Percentiles rank a stretch among this genome's conserved stretches.
Conservation (phyloP, 495 filamentous ascomycete genomes). For the Talaromyces thailandensis region DNA sequence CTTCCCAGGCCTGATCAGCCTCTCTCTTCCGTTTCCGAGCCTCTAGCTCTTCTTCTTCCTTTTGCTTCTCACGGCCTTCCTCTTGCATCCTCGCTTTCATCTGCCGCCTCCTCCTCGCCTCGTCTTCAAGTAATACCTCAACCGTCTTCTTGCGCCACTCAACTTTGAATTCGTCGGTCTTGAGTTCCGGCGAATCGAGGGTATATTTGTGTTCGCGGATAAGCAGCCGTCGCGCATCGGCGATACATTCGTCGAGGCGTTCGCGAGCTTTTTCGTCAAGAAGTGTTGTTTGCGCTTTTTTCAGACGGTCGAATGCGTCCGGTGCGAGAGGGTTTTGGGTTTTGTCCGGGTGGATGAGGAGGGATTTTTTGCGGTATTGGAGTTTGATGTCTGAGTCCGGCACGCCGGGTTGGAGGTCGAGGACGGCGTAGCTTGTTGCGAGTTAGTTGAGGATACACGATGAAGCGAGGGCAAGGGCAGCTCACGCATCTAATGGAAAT, state of each 20-base stretch:
- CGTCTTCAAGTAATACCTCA: constrained; percentile 85
- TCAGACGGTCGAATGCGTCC: constrained; percentile 93
- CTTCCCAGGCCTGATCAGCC: constrained; percentile 88
- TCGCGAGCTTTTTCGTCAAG: constrained; percentile 89
- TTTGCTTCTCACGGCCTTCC: constrained; percentile 84
- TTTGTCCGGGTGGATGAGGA: constrained; percentile 98
- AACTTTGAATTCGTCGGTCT: constrained; percentile 63
- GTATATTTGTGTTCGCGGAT: constrained; percentile 93
- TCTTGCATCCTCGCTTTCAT: constrained; percentile 92
- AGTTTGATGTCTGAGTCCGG: constrained; percentile 94
- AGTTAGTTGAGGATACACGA: not conserved
- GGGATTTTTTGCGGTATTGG: constrained; percentile 88
- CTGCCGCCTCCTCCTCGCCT: constrained; percentile 74
- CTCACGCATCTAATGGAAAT: constrained; percentile 82
- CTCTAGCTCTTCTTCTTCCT: constrained; percentile 79
- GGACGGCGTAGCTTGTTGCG: constrained; percentile 67
- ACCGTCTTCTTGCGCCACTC: constrained; percentile 92
- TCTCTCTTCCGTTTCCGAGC: constrained; percentile 87
- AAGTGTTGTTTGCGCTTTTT: constrained; percentile 84
- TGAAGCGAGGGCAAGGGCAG: no score
- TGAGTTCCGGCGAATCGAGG: constrained; percentile 76
- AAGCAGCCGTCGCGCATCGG: constrained; percentile 86
- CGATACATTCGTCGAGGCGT: constrained; percentile 86
- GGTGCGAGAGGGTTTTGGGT: constrained; percentile 85
- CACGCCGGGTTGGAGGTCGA: constrained; percentile 92